Conservation (phyloP, 2,329 filamentous ascomycete species). For the Microascus cirrosus region DNA sequence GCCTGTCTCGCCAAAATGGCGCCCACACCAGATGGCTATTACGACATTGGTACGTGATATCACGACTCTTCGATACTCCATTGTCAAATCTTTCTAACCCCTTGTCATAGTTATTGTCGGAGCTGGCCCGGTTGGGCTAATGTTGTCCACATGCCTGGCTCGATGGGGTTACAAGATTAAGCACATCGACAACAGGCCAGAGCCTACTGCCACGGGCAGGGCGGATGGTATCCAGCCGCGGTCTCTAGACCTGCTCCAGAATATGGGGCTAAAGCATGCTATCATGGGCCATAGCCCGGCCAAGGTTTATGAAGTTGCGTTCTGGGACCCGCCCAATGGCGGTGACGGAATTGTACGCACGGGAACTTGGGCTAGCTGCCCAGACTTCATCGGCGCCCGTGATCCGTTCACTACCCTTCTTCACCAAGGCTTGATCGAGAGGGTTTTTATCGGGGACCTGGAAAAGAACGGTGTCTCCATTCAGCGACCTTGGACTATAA, state of each 20-base stretch:
- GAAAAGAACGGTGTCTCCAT: slow-evolving; percentile 48
- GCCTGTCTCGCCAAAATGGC: slow-evolving; percentile 1
- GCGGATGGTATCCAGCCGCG: slow-evolving; percentile 89
- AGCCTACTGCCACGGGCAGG: slow-evolving; percentile 74
- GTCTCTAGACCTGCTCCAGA: slow-evolving; percentile 74
- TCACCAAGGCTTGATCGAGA: slow-evolving; percentile 62
- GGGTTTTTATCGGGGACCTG: slow-evolving; percentile 57
- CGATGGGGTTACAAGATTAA: slow-evolving; percentile 93
- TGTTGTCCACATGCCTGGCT: slow-evolving; percentile 78
- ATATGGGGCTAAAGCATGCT: slow-evolving; percentile 78
- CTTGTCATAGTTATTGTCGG: slow-evolving; percentile 63
- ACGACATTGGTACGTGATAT: slow-evolving; percentile 30
- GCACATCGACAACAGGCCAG: slow-evolving; percentile 82
- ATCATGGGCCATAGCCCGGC: slow-evolving; percentile 85
- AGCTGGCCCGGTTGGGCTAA: slow-evolving; percentile 78
- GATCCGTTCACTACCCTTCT: slow-evolving; percentile 61
- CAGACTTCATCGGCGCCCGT: slow-evolving; percentile 65
- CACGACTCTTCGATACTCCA: neutral
- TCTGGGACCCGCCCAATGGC: slow-evolving; percentile 50
- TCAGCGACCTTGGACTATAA: slow-evolving; percentile 55
- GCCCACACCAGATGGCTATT: slow-evolving; percentile 12
- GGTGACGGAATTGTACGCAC: slow-evolving; percentile 50
- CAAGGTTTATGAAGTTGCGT: slow-evolving; percentile 69
- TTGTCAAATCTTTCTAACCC: neutral
- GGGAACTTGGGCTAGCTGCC: slow-evolving; percentile 77